Evolutionary conservation across 2,329 filamentous ascomycete genomes (phyloP), one percentile per base, ranked within the genome.

Genomic region (Aspergillus glaucus): DNA sequence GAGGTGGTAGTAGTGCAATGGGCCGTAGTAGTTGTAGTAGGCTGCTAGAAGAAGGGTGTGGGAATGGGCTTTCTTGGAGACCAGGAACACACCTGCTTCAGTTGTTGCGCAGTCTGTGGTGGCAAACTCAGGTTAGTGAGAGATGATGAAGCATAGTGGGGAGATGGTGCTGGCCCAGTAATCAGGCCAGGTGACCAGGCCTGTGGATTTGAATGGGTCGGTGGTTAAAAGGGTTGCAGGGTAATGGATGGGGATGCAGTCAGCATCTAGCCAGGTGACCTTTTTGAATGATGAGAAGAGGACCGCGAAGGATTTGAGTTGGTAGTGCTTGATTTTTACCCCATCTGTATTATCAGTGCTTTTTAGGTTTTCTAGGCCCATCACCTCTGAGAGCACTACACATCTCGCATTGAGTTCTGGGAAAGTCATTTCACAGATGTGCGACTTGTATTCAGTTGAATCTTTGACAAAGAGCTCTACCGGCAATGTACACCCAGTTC

Each of bases 111-210:
- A 63, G 3, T 55, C 50, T 8, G 58, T 60, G 40, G 67, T 58
- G 4, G 60, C 52, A 0, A 65, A 64, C 3, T 56, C 56, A 3
- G 61, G 52, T 34, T 65, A 61, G n/a, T 66, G 67, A 3, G 69
- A 69, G 28, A 74, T 68, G 28, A 64, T 56, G 53, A 69, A 74
- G 49, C 65, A 71, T 14, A 65, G 53, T 1, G 67, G 66, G 15
- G 67, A 63, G 26, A 64, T 67, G 0, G 67, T 66, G 7, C 67
- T 62, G 6, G 64, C 63, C 64, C 68, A 73, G 50, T 70, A 77
- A 56, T 81, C 79, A 5, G 79, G 78, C 77, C 77, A 82, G n/a
- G 74, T 71, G 15, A 82, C 66, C 30, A 80, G 63, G n/a, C 79
- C 79, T 1, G 69, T 70, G 1, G 72, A 72, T 6, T 50, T 63